These are phyloP conservation scores for Dryadomyces sulphureus DNA, from an alignment of 2,329 filamentous ascomycete species.

Conservation along the genomic window DNA sequence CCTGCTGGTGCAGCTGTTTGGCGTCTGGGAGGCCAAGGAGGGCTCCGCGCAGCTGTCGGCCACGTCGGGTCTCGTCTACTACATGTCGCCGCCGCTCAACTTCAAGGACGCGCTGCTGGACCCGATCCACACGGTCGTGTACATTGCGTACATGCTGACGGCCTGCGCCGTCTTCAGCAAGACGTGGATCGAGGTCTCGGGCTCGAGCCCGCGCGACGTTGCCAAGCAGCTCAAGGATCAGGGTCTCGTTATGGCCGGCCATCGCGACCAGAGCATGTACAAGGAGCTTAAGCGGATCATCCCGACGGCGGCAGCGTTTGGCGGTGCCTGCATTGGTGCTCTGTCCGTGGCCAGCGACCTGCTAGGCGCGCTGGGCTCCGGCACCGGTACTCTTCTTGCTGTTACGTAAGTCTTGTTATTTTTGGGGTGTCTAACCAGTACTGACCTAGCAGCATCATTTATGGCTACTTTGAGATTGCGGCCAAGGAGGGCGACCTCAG, in stretches of 20 bases:
- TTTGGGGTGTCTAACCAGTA: conserved; percentile 17
- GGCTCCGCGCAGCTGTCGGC: conserved; percentile 92
- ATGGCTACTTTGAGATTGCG: conserved; percentile 98
- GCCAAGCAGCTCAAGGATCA: conserved; percentile 99
- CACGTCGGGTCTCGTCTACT: conserved; percentile 89
- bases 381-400: conserved; percentile 93
- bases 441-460: conserved; percentile 66
- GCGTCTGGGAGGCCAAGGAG: conserved; percentile 96
- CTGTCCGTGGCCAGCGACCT: conserved; percentile 92
- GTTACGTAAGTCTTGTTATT: conserved; percentile 64
- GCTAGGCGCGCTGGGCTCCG: conserved; percentile 86
- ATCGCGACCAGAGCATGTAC: conserved; percentile 99
- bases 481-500: conserved; percentile 95
- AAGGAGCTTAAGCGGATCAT: conserved; percentile 99
- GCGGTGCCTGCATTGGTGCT: conserved; percentile 96
- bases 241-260: conserved; percentile 97
- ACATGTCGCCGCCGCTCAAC: conserved; percentile 98
- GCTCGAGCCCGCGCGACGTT: conserved; percentile 91
- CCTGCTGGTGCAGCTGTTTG: conserved; percentile 90
- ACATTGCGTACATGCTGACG: conserved; percentile 94
- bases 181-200: conserved; percentile 99
- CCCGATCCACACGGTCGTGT: conserved; percentile 89
- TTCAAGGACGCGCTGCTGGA: conserved; percentile 94
- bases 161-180: conserved; percentile 94
- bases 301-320: conserved; percentile 92